Base-by-base conservation (phyloP, 2,329 filamentous ascomycete genomes). In the Fusarium lyarnte region DNA sequence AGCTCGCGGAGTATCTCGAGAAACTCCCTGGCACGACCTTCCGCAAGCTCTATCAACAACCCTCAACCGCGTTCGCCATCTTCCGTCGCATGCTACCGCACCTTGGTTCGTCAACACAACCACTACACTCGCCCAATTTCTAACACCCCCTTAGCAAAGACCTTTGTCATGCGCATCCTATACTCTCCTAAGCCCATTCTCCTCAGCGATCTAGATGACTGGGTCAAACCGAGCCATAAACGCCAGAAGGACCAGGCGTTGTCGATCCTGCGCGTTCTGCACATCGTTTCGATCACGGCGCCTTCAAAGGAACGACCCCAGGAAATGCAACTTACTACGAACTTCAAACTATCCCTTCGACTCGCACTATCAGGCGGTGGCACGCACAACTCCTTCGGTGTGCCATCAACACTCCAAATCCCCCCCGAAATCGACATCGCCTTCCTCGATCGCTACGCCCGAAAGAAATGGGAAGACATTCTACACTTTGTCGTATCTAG, bases 21-120 rank as follows among this genome's bases (percentile, higher is more conserved):
- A 91, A 92, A 81, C 91, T 97, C 78, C 93, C 93, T 54, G 94
- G 95, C 72, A 94, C 93, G 45, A 97, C 94, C 39, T 97, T 98
- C 82, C 90, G 91, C 80, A 93, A 94, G 82, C 88, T 99, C 49
- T 99, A 99, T 87, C 93, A 95, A 84, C 95, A 98, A 86, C 96
- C 96, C 35, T 97, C 95, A 45, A 97, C 96, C 3, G 93, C 95
- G 41, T 90, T 99, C 74, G 96, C 96, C 74, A 95, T 99, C 78
- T 98, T 98, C 82, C 91, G 96, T 75, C 95, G 96, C 84, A 98
- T 99, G 94, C 89, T 99, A 65, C 94, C 96, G 64, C 93, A 97
- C 79, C 85, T 98, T 69, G 94, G 93, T 95, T 86, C 78, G 85
- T 72, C 35, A 42, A 55, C 43, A 49, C 43, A 42, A 14, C 17